phyloP scores from a whole-genome alignment of 176 grass and related monocot species.

The Oropetium thomaeum region DNA sequence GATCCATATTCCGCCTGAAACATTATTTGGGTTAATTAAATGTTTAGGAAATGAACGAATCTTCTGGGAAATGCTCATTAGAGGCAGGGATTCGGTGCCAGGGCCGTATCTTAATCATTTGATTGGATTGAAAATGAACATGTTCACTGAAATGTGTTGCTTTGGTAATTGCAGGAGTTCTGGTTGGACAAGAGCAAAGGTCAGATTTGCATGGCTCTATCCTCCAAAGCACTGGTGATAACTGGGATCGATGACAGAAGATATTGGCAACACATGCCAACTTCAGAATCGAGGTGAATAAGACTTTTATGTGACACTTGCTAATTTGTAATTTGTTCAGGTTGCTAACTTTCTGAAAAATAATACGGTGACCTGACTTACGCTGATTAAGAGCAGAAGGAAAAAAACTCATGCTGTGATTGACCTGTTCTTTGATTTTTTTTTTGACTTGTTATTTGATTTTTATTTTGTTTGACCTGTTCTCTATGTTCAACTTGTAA shows the following conservation, averaged over 20 bases:
- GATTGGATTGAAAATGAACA: background rate
- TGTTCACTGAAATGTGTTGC: background rate
- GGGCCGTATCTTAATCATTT: background rate
- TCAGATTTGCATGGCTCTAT: constrained; percentile 73
- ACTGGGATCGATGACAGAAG: constrained; percentile 77
- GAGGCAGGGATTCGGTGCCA: background rate
- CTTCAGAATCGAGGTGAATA: constrained; percentile 78
- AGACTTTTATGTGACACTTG: background rate
- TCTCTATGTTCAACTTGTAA: background rate
- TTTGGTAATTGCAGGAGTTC: constrained; percentile 56
- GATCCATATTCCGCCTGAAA: background rate
- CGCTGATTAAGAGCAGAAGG: background rate
- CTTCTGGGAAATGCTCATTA: background rate
- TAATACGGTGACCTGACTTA: background rate
- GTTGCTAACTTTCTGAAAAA: constrained; percentile 21
- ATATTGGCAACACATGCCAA: constrained; percentile 84
- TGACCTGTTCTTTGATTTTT: constrained; percentile 23
- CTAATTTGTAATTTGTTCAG: background rate
- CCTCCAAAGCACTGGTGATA: constrained; percentile 75
- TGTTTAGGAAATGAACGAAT: background rate
- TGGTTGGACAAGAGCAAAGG: constrained; percentile 86
- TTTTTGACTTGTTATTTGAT: constrained; percentile 11
- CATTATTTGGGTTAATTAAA: background rate
- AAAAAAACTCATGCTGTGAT: background rate
- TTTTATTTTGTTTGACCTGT: background rate